Evolutionary conservation across 129 eudicot genomes (phyloP), one percentile per base, ranked within the genome.

Genomic region (Silybum marianum): DNA sequence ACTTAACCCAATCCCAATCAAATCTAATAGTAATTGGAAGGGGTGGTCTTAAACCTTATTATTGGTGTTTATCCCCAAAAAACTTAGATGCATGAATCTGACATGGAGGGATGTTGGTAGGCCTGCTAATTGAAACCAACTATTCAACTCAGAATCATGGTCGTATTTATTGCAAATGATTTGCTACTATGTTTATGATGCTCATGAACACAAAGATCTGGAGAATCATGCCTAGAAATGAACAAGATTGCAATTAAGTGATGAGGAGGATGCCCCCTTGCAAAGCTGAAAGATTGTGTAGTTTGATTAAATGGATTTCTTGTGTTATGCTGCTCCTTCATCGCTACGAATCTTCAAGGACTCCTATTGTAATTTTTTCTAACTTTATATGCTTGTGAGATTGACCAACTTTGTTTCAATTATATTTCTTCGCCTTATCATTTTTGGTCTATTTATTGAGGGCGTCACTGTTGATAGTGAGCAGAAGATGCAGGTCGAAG

Each of bases 231-330:
- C 81, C 63, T 65, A 24, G 26, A 42, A 23, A 78, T 14, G 30
- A 28, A 24, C 48, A 67, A 22, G 12, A 69, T 25, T 68, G 72
- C n/a, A 3, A n/a, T n/a, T n/a, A n/a, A n/a, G n/a, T 68, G 19
- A 40, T 78, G 46, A 68, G 23, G 69, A 40, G 78, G 42, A 74
- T 48, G 25, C 58, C 78, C 78, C 30, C 42, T 67, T 40, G 24
- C 28, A 42, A 16, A 65, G 16, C 66, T 21, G 18, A 67, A 42
- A 77, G 21, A 19, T 34, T 65, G 24, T 63, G 67, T 42, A 67
- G 12, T 42, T 40, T 39, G 58, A 42, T 78, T 7, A 25, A 67
- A 66, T 25, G 13, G 24, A 39, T 21, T 40, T 42, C 25, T 24
- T 25, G 42, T 19, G 78, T 26, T 74, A 42, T 25, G 25, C 78